A percentile compares a stretch with the other conserved stretches of the same genome.
These are phyloP conservation scores for Kondoa subrosea DNA, from an alignment of 768 basidiomycete genomes.

Conservation along the genomic window DNA sequence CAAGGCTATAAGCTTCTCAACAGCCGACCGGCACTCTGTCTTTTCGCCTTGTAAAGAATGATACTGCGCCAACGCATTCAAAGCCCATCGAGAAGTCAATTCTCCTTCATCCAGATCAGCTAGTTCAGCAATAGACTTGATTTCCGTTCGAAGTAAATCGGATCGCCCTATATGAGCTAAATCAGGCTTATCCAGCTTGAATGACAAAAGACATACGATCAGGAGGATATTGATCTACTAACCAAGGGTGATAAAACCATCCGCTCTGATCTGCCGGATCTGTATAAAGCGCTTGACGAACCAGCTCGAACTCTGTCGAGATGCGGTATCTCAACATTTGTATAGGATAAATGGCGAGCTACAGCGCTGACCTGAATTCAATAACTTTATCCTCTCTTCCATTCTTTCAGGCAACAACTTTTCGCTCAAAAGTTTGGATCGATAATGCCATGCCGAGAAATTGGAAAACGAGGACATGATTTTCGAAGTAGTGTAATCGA, in stretches of 20 bases:
- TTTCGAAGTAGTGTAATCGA: constrained; percentile 72
- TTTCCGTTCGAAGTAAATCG: constrained; percentile 53
- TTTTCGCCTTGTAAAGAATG: background rate
- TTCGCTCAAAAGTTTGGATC: constrained; percentile 42
- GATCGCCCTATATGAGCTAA: constrained; percentile 40
- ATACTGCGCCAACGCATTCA: background rate
- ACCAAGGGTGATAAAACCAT: constrained; percentile 98
- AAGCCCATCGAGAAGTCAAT: constrained; percentile 36
- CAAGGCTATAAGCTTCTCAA: constrained; percentile 1
- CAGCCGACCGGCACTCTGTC: background rate
- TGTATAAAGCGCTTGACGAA: constrained; percentile 86
- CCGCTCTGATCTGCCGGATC: constrained; percentile 92
- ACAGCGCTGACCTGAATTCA: constrained; percentile 33
- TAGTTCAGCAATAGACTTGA: constrained; percentile 60
- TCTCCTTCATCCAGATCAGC: constrained; percentile 79
- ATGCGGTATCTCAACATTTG: background rate
- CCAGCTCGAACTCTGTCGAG: constrained; percentile 69
- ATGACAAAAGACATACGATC: background rate
- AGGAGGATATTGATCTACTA: constrained; percentile 45
- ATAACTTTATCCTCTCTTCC: constrained; percentile 36
- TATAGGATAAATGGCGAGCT: too few species aligned
- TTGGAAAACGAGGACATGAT: constrained; percentile 91
- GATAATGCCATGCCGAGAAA: constrained; percentile 97
- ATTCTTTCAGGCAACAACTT: constrained; percentile 45
- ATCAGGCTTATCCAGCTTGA: background rate